Evolutionary conservation across 139 green algal species (phyloP), one percentile per base, ranked within the genome.

Genomic region (Micractinium sp.): DNA sequence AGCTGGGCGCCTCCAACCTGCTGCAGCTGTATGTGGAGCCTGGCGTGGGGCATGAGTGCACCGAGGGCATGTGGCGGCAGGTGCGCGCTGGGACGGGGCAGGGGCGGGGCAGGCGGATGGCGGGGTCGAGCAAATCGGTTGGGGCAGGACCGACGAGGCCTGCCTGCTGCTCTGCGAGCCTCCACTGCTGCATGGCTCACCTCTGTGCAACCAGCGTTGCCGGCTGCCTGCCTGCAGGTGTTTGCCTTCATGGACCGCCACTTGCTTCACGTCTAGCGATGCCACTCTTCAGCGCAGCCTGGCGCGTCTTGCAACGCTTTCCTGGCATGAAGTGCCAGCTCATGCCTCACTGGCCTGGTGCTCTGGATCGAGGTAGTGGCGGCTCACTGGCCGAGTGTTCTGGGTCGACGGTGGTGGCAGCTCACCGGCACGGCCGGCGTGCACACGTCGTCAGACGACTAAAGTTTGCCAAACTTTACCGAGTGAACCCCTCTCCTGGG

Each of bases 1-100:
- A 27, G 27, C n/a, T 35, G 15, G 88, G 85, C 16, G 85, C 85
- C 5, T 39, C 29, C 2, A 67, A 90, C 36, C 67, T 33, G 39
- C 27, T 93, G 27, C 63, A 85, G 39, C 83, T 92, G 36, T 90
- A 76, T 81, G 88, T 91, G 81, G 84, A 89, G 38, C 27, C 38
- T 19, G 84, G 84, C 38, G 78, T 81, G 41, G 85, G 63, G 3
- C 91, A 93, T 79, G 78, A 91, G 61, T 87, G 77, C 75, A 93
- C 91, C 9, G 33, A 74, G 0, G 41, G 41, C 81, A 92, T 92
- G 89, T 88, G 82, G 81, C 3, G 29, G 27, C 23, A 89, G 77
- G 88, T 86, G 35, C 0, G 81, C 38, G 23, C 20, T 31, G 69
- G 69, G 2, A 27, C 74, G 33, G 15, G 33, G 74, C 33, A 67